A percentile compares a stretch with the other conserved stretches of the same genome.
These are phyloP conservation scores for Trifolium dubium DNA, from an alignment of 306 rosid species.

Conservation along the genomic window DNA sequence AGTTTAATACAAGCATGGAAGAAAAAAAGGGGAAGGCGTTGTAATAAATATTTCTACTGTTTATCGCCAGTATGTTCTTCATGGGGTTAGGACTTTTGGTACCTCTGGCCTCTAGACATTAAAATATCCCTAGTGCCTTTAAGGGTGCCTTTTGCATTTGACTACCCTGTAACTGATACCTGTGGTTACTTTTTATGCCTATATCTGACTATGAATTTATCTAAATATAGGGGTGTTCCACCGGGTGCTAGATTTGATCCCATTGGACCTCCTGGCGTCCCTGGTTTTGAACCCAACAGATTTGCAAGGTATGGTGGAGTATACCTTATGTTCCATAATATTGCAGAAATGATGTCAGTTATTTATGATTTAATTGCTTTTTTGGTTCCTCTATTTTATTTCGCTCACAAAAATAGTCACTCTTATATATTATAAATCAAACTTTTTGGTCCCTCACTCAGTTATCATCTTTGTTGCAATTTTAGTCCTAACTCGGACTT, in stretches of 20 bases:
- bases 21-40: no score
- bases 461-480: no score
- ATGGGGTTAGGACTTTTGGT: background rate
- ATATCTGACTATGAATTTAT: slow-evolving; percentile 21
- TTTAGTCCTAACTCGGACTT: no score
- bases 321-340: background rate
- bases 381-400: no score
- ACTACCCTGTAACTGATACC: background rate
- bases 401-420: no score
- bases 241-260: slow-evolving; percentile 95
- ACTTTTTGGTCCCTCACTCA: no score
- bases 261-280: slow-evolving; percentile 79
- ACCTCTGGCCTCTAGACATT: background rate
- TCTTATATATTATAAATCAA: no score
- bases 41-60: background rate
- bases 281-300: slow-evolving; percentile 81
- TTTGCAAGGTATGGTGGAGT: slow-evolving; percentile 58
- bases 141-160: slow-evolving; percentile 11
- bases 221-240: slow-evolving; percentile 73
- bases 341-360: background rate
- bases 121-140: background rate
- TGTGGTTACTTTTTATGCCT: background rate
- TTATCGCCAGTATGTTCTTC: background rate
- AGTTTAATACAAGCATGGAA: no score
- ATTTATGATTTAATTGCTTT: background rate